Conservation (phyloP, 2,329 filamentous ascomycete genomes). For the Sporothrix pallida region DNA sequence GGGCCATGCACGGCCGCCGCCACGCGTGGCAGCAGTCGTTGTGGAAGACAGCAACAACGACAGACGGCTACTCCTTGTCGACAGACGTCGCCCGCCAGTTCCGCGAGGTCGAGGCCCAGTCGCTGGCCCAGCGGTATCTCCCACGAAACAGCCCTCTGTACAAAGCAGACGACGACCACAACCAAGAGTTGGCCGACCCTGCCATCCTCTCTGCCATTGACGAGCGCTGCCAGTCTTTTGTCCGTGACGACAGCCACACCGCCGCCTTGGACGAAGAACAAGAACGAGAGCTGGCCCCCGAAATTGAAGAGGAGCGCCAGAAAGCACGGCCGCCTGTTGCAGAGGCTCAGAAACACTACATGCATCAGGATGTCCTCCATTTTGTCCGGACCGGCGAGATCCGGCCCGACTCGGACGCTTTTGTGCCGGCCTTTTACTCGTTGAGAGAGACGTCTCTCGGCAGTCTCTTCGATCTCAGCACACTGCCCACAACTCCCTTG, state of each 20-base stretch:
- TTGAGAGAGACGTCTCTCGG: slow-evolving; percentile 51
- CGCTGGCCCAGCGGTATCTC: slow-evolving; percentile 24
- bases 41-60: not conserved
- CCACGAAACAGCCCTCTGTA: slow-evolving; percentile 6
- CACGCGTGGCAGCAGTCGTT: slow-evolving; percentile 48
- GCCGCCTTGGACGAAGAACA: slow-evolving; percentile 66
- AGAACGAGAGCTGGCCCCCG: slow-evolving; percentile 69
- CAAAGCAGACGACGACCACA: not conserved
- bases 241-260: slow-evolving; percentile 42
- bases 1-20: slow-evolving; percentile 64
- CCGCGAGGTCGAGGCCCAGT: slow-evolving; percentile 17
- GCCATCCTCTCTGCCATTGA: slow-evolving; percentile 39
- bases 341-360: slow-evolving; percentile 47
- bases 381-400: slow-evolving; percentile 51
- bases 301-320: slow-evolving; percentile 66
- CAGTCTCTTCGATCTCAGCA: slow-evolving; percentile 41
- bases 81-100: slow-evolving; percentile 1
- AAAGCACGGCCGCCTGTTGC: slow-evolving; percentile 54
- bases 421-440: slow-evolving; percentile 53
- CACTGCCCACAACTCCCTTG: slow-evolving; percentile 50
- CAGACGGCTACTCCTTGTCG: slow-evolving; percentile 36
- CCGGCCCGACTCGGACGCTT: slow-evolving; percentile 42
- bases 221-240: slow-evolving; percentile 48
- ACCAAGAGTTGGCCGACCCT: not conserved
- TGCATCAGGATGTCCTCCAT: slow-evolving; percentile 51